Conservation (phyloP, 1,139 yeast genomes). For the Yamadazyma dushanensis region DNA sequence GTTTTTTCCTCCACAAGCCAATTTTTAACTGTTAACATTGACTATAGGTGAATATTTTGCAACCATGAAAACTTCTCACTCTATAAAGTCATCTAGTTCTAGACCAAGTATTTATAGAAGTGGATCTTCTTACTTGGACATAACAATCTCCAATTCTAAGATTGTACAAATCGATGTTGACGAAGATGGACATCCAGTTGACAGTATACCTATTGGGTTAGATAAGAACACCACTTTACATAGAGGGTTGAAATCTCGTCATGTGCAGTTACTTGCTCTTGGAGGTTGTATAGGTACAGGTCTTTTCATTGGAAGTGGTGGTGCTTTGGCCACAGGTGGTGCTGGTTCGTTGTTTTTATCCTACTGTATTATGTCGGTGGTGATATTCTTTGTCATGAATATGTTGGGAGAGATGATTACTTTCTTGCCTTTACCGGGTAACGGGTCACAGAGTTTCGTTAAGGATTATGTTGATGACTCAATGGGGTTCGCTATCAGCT, state of each 20-base stretch:
- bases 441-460: conserved; percentile 41
- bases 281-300: conserved; percentile 48
- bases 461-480: conserved; percentile 36
- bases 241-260: conserved; percentile 25
- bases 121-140: conserved; percentile 25
- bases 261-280: conserved; percentile 37
- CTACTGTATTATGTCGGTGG: conserved; percentile 49
- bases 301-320: conserved; percentile 49
- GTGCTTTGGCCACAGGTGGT: conserved; percentile 46
- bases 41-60: too few relatives aligned
- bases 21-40: background rate
- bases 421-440: conserved; percentile 52
- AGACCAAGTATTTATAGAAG: conserved; percentile 20
- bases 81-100: conserved; percentile 16
- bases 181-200: conserved; percentile 18
- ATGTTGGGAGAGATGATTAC: conserved; percentile 64
- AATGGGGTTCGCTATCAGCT: conserved; percentile 48
- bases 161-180: conserved; percentile 30
- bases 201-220: conserved; percentile 4
- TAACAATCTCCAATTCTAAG: conserved; percentile 35
- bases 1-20: background rate
- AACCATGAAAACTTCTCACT: conserved; percentile 15
- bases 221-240: conserved; percentile 13
- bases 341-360: conserved; percentile 52
- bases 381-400: conserved; percentile 58